Conservation (phyloP, 2,329 filamentous ascomycete genomes). For the Nothophoma quercina region DNA sequence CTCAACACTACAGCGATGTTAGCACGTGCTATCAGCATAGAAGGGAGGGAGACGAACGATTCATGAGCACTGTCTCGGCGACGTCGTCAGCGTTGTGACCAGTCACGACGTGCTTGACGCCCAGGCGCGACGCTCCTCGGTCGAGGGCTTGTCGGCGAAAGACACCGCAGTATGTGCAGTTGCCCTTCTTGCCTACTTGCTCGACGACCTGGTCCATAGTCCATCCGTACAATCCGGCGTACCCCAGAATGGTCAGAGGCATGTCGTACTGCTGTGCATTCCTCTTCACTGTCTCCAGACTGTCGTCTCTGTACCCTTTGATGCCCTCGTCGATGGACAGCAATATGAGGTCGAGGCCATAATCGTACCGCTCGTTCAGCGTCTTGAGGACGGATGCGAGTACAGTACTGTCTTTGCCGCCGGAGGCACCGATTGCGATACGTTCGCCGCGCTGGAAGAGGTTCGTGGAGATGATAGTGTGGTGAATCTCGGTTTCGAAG, state of each 20-base stretch:
- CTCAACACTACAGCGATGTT: conserved; percentile 66
- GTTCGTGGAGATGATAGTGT: conserved; percentile 83
- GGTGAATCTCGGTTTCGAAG: conserved; percentile 93
- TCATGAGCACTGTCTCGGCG: conserved; percentile 98
- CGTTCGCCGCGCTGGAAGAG: conserved; percentile 85
- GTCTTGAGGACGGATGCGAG: conserved; percentile 94
- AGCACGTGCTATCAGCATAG: conserved; percentile 3
- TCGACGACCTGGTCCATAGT: conserved; percentile 99
- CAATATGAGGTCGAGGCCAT: conserved; percentile 84
- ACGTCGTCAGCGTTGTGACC: conserved; percentile 98
- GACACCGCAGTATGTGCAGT: conserved; percentile 98
- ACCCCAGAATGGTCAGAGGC: conserved; percentile 89
- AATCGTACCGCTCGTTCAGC: conserved; percentile 86
- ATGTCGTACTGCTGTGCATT: conserved; percentile 92
- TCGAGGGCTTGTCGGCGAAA: conserved; percentile 94
- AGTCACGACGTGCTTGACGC: conserved; percentile 92
- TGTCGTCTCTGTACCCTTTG: conserved; percentile 95
- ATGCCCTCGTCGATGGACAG: conserved; percentile 97
- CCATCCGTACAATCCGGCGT: conserved; percentile 95
- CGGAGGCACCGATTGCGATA: conserved; percentile 93
- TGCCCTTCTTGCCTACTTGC: conserved; percentile 95
- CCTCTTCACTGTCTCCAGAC: conserved; percentile 92
- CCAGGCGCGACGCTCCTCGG: conserved; percentile 84
- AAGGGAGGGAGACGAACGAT: conserved; percentile 54
- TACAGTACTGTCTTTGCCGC: conserved; percentile 97